Conservation (phyloP, 2,329 filamentous ascomycete species). For the Rhinocladiella similis region DNA sequence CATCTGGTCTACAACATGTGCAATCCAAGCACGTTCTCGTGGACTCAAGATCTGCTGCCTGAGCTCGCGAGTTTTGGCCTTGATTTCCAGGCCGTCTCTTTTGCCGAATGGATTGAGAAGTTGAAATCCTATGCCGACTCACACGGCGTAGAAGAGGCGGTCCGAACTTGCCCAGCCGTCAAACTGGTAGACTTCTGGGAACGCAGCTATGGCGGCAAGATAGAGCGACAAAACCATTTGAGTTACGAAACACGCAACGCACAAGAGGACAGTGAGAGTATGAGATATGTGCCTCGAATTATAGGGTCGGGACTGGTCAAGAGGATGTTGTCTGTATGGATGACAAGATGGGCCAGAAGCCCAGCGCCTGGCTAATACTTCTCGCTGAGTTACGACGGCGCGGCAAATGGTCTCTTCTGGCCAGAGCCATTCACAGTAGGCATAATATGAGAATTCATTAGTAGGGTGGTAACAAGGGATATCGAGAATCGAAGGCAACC, state of each 20-base stretch:
- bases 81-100: slow-evolving; percentile 37
- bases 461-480: no score
- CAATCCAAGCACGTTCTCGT: slow-evolving; percentile 45
- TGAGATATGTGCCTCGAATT: neutral
- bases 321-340: slow-evolving; percentile 7
- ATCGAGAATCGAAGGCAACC: no score
- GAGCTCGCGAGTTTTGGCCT: slow-evolving; percentile 41
- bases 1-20: slow-evolving; percentile 51
- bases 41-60: slow-evolving; percentile 48
- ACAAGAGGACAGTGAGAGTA: slow-evolving; percentile 1
- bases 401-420: no score
- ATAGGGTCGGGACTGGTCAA: slow-evolving; percentile 3
- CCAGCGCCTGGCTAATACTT: no score
- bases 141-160: slow-evolving; percentile 15
- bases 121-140: slow-evolving; percentile 35
- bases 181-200: slow-evolving; percentile 54
- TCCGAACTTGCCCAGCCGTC: slow-evolving; percentile 43
- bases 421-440: no score
- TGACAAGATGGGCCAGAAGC: slow-evolving; percentile 3
- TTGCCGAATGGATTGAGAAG: slow-evolving; percentile 42
- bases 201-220: slow-evolving; percentile 17
- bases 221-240: neutral
- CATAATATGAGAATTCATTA: no score
- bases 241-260: neutral
- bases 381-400: no score